Evolutionary conservation across 805 yeast species (phyloP).

Genomic region (Lachancea meyersii): DNA sequence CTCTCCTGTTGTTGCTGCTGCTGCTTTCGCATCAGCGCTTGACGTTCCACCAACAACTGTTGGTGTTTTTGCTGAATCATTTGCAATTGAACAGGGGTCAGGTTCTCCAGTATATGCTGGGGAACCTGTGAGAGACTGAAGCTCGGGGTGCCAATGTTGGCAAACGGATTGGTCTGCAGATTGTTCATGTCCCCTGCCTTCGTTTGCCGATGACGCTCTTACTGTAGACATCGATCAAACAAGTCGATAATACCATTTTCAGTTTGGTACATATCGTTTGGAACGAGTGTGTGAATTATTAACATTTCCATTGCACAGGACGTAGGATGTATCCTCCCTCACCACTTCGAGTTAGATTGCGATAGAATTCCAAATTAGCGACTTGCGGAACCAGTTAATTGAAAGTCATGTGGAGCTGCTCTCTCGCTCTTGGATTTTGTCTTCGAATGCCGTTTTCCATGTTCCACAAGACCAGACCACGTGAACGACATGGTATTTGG

Average conservation of each 20-base stretch:
- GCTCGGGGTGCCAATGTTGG: conserved; percentile 32
- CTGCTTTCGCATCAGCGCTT: conserved; percentile 21
- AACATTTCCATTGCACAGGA: too few species aligned
- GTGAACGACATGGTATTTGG: too few species aligned
- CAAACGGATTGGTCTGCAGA: conserved; percentile 19
- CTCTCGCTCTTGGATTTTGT: too few species aligned
- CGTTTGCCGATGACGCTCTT: not conserved
- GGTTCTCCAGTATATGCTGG: conserved; percentile 27
- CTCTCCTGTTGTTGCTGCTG: conserved; percentile 8
- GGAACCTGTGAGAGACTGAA: conserved; percentile 32
- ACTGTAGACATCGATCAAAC: not conserved
- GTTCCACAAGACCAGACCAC: too few species aligned
- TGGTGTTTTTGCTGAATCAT: conserved; percentile 33
- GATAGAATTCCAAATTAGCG: too few species aligned
- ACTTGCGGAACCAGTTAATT: too few species aligned
- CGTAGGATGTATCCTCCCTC: too few species aligned
- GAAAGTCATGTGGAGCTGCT: too few species aligned
- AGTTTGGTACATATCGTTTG: not conserved
- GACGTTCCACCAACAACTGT: conserved; percentile 26
- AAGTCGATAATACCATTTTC: not conserved
- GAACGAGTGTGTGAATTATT: too few species aligned
- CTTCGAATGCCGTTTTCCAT: too few species aligned
- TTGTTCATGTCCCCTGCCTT: conserved; percentile 7
- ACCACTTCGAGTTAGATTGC: too few species aligned
- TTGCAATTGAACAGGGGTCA: conserved; percentile 29